Evolutionary conservation across 2,329 filamentous ascomycete species (phyloP), one percentile per base, ranked within the genome.

Genomic region (Penicillium janthinellum): DNA sequence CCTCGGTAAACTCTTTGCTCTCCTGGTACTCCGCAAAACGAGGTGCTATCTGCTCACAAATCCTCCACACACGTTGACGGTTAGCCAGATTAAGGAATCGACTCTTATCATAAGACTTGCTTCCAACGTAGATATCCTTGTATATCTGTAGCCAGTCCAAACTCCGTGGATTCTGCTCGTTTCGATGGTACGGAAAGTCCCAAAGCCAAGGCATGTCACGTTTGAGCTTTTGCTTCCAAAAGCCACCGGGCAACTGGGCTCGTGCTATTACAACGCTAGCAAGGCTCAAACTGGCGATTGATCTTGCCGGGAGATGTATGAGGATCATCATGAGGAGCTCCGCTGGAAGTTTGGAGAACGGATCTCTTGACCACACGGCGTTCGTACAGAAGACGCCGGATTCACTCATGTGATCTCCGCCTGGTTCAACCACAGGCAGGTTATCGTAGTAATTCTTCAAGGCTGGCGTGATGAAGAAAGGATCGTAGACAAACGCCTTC

Each of bases 151-250:
- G 15, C 51, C 51, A 53, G 37, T 53, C 38, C 20, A 20, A 10
- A 5, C 14, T 17, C 15, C 20, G 14, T 3, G 3, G 17, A 6
- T 12, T 31, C 37, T 20, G 22, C 12, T 42, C 25, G 3, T 14
- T 3, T 12, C 4, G 5, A 14, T 34, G 37, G 20, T 12, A 15
- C 2, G 37, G 37, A 5, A 53, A 53, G 11, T 44, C 51, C 22
- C 37, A 53, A 25, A 53, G 37, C 51, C 51, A 53, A 20, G 51
- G 51, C 51, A 53, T 31, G 51, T 53, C 37, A 17, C 5, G 38
- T 12, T 22, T 17, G 34, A 53, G 22, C n/a, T 53, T 53, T 14
- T 53, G n/a, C 15, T 35, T 53, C 51, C 51, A 53, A 17, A 53
- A 53, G n/a, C 37, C n/a, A 35, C 7, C 22, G 11, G 17, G 15